These are phyloP conservation scores for Rhodamnia rubescens DNA, from an alignment of 345 rosid genomes.

Conservation along the genomic window DNA sequence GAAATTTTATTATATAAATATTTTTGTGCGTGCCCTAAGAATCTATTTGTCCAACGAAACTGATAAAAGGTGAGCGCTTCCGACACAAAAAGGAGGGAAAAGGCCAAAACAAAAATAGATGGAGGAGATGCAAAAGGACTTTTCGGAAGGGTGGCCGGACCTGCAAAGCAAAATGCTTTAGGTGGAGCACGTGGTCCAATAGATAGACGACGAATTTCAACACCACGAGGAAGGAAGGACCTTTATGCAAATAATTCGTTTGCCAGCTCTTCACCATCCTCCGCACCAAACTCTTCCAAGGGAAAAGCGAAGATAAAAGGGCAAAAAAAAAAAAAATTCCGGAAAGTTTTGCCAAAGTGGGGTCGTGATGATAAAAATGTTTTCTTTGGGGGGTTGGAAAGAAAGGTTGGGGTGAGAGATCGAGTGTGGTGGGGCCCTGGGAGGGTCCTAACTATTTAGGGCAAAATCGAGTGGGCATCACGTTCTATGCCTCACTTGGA, in stretches of 20 bases:
- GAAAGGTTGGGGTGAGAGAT: not conserved
- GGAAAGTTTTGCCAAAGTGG: not conserved
- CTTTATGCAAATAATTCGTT: not conserved
- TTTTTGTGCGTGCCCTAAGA: too few species aligned
- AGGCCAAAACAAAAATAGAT: too few species aligned
- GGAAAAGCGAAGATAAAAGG: not conserved
- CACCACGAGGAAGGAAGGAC: not conserved
- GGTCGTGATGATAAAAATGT: not conserved
- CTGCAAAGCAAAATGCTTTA: not conserved
- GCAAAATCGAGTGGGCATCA: not conserved
- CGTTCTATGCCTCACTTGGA: not conserved
- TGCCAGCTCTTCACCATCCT: not conserved
- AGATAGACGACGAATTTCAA: not conserved
- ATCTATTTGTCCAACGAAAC: too few species aligned
- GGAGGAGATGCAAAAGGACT: not conserved
- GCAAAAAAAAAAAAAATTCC: not conserved
- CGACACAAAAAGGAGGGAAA: not conserved
- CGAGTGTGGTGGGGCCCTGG: not conserved
- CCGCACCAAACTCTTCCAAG: not conserved
- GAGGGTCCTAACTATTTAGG: not conserved
- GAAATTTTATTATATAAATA: too few species aligned
- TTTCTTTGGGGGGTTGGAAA: not conserved
- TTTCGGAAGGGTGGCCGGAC: not conserved
- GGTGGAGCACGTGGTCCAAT: not conserved
- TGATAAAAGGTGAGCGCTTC: not conserved